Evolutionary conservation across 345 rosid genomes (phyloP).

Genomic region (sweet orange (Citrus sinensis)): DNA sequence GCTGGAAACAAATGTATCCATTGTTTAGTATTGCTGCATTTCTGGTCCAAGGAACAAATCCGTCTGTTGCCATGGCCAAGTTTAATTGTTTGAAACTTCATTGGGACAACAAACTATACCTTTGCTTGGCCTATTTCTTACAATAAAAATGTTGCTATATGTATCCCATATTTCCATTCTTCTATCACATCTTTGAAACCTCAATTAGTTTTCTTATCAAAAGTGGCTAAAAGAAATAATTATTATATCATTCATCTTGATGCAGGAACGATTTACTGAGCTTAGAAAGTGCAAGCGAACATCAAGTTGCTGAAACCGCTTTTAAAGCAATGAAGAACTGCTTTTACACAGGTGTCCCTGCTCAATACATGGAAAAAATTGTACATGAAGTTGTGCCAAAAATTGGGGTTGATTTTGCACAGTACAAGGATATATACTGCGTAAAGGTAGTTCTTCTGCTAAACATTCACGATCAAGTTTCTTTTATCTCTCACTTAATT

Average conservation of each 20-base stretch:
- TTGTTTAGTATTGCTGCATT: neutral
- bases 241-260: neutral
- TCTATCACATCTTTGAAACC: neutral
- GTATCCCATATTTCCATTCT: neutral
- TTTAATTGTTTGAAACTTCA: neutral
- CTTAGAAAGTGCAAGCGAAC: neutral
- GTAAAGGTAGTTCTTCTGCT: constrained; percentile 14
- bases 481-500: neutral
- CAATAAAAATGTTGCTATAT: too few relatives aligned
- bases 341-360: constrained; percentile 5
- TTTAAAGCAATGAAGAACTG: constrained; percentile 9
- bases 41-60: neutral
- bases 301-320: constrained; percentile 1
- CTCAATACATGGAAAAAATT: constrained; percentile 14
- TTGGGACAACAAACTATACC: neutral
- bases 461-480: neutral
- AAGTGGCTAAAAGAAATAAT: neutral
- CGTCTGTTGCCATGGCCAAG: neutral
- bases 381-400: neutral
- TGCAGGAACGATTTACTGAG: constrained; percentile 5
- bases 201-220: neutral
- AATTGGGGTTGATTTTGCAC: constrained; percentile 5
- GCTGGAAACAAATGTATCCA: neutral
- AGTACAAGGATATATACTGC: neutral
- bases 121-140: neutral